phyloP scores from a whole-genome alignment of 805 yeast genomes.

The Wickerhamiella azymoides region DNA sequence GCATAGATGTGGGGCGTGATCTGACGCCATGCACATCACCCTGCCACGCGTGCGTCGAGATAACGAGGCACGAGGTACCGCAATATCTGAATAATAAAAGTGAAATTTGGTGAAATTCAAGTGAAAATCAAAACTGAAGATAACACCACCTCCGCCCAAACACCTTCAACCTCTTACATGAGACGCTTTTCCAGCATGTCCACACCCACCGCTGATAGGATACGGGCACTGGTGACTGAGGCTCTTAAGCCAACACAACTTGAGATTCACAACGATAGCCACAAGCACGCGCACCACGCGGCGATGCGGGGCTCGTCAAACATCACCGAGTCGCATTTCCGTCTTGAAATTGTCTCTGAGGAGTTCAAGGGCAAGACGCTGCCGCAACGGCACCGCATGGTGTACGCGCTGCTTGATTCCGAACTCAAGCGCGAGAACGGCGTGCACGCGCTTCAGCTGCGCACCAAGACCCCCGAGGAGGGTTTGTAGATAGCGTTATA shows the following conservation, averaged over 20 bases:
- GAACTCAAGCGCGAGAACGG: constrained; percentile 53
- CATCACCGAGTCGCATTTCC: constrained; percentile 66
- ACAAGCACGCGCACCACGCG: constrained; percentile 76
- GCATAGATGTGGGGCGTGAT: no score
- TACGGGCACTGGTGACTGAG: constrained; percentile 31
- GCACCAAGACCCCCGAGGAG: constrained; percentile 62
- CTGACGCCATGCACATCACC: no score
- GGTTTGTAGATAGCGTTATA: constrained; percentile 1
- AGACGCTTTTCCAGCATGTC: constrained; percentile 6
- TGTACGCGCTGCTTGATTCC: constrained; percentile 54
- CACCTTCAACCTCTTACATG: background rate
- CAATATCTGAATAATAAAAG: no score
- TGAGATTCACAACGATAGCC: constrained; percentile 65
- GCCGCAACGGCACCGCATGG: constrained; percentile 66
- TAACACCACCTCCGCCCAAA: no score
- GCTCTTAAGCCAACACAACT: constrained; percentile 32
- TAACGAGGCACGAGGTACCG: no score
- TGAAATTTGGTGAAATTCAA: no score
- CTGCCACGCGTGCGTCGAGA: no score
- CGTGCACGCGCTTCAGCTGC: constrained; percentile 78
- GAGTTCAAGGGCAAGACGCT: constrained; percentile 48
- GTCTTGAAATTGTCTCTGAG: constrained; percentile 58
- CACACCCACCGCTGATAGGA: constrained; percentile 37
- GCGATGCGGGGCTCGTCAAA: constrained; percentile 65
- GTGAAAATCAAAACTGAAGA: no score